A percentile compares a stretch with the other conserved stretches of the same genome.
Evolutionary conservation across 163 green algal species (phyloP).

Genomic region (Prototheca stagnorum): DNA sequence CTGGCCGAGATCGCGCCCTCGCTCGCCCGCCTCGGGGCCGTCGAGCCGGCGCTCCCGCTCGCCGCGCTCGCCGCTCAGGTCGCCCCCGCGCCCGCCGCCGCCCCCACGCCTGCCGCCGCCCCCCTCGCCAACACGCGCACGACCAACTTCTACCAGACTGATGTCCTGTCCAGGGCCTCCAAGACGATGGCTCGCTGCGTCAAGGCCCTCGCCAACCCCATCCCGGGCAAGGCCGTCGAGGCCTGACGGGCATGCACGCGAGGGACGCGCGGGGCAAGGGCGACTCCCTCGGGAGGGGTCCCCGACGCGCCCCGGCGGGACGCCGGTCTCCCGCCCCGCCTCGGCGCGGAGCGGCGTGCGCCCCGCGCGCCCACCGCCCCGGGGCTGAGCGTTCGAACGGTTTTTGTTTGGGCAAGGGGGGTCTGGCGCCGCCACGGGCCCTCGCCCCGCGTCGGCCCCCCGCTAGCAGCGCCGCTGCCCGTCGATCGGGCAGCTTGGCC

Average conservation of each 20-base stretch:
- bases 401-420: neutral
- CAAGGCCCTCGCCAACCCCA: constrained; percentile 8
- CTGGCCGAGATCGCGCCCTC: constrained; percentile 71
- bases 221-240: constrained; percentile 3
- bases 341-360: neutral
- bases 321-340: neutral
- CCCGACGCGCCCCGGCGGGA: no score
- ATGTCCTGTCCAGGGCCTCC: constrained; percentile 71
- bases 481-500: no score
- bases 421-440: no score
- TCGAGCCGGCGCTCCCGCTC: constrained; percentile 51
- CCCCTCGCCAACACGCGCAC: constrained; percentile 55
- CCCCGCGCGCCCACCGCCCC: no score
- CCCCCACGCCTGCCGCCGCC: constrained; percentile 4
- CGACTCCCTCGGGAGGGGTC: neutral
- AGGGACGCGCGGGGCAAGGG: neutral
- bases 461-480: no score
- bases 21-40: constrained; percentile 39
- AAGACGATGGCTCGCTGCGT: constrained; percentile 88
- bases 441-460: no score
- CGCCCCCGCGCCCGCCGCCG: neutral
- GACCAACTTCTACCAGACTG: constrained; percentile 84
- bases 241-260: neutral
- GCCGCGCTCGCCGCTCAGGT: constrained; percentile 73
- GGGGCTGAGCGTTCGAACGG: neutral